Percentiles rank a stretch among this genome's conserved stretches.
phyloP scores from a whole-genome alignment of 2,329 filamentous ascomycete genomes.

The Chaetomiaceae sp. region DNA sequence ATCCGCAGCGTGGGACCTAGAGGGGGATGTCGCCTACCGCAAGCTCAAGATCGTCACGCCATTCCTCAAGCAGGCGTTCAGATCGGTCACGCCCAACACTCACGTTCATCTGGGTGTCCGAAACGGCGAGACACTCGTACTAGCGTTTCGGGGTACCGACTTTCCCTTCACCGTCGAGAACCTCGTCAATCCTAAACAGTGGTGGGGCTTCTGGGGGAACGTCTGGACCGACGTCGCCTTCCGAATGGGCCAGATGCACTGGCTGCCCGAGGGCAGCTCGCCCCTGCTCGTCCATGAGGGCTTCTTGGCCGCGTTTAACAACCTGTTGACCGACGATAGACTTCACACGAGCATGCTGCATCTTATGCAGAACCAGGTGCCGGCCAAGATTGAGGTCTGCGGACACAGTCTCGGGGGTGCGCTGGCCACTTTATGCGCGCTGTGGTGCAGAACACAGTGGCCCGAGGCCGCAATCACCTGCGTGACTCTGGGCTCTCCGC shows the following conservation, averaged over 20 bases:
- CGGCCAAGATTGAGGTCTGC: constrained; percentile 6
- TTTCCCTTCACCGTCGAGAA: constrained; percentile 6
- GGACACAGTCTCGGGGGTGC: constrained; percentile 10
- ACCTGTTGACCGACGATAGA: neutral
- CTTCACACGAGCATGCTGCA: neutral
- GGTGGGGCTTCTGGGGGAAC: constrained; percentile 12
- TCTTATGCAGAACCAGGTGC: neutral
- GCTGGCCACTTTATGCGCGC: constrained; percentile 5
- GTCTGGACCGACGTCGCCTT: constrained; percentile 10
- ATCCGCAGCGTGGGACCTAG: neutral
- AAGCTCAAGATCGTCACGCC: constrained; percentile 7
- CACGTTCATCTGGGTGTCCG: constrained; percentile 9
- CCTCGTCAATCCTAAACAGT: constrained; percentile 4
- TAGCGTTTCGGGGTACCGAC: constrained; percentile 9
- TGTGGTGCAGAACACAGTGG: constrained; percentile 10
- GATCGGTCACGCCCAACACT: constrained; percentile 5
- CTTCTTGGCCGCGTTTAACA: constrained; percentile 10
- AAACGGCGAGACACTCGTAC: neutral
- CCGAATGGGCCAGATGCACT: constrained; percentile 2
- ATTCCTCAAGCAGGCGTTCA: constrained; percentile 6
- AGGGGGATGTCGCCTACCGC: constrained; percentile 5
- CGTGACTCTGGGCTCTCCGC: constrained; percentile 5
- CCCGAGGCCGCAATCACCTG: constrained; percentile 3
- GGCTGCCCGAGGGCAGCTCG: neutral
- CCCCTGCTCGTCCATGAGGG: constrained; percentile 7